These are phyloP conservation scores for Phytophthora fragariaefolia DNA, from an alignment of 352 stramenopile genomes.

Conservation along the genomic window DNA sequence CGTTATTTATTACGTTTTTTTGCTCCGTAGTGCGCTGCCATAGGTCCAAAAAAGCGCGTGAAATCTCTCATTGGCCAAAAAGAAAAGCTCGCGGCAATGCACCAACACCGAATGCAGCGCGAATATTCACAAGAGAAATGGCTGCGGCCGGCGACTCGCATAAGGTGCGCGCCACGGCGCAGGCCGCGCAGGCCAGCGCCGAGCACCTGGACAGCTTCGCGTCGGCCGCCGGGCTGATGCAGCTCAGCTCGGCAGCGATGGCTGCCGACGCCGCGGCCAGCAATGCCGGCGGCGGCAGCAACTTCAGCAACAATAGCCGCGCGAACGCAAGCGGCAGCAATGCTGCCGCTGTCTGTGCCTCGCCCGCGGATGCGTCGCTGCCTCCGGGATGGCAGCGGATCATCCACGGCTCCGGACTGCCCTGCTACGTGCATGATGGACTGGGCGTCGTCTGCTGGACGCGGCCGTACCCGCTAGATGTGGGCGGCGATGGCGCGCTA, in stretches of 20 bases:
- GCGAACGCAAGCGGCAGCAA: conserved; percentile 2
- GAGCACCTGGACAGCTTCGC: conserved; percentile 39
- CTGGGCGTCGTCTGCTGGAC: conserved; percentile 74
- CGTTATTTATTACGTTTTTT: conserved; percentile 19
- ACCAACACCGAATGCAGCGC: background rate
- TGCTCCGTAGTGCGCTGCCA: background rate
- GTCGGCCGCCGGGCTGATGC: conserved; percentile 51
- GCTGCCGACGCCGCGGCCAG: conserved; percentile 16
- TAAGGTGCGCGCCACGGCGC: conserved; percentile 31
- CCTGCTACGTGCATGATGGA: conserved; percentile 70
- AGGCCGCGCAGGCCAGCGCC: conserved; percentile 2
- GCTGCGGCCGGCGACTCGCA: conserved; percentile 25
- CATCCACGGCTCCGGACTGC: conserved; percentile 68
- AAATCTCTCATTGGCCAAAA: background rate
- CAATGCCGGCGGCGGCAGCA: conserved; percentile 1
- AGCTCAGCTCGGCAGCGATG: conserved; percentile 55
- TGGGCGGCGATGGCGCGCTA: conserved; percentile 30
- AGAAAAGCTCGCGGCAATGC: background rate
- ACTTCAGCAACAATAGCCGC: conserved; percentile 4
- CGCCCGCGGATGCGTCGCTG: conserved; percentile 40
- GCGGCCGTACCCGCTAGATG: conserved; percentile 64
- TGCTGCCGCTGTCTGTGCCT: background rate
- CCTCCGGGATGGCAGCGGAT: conserved; percentile 71
- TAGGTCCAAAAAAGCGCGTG: background rate
- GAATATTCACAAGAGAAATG: conserved; percentile 24